These are phyloP conservation scores for Rhodotorula paludigena DNA, from an alignment of 768 basidiomycete genomes.

Conservation along the genomic window DNA sequence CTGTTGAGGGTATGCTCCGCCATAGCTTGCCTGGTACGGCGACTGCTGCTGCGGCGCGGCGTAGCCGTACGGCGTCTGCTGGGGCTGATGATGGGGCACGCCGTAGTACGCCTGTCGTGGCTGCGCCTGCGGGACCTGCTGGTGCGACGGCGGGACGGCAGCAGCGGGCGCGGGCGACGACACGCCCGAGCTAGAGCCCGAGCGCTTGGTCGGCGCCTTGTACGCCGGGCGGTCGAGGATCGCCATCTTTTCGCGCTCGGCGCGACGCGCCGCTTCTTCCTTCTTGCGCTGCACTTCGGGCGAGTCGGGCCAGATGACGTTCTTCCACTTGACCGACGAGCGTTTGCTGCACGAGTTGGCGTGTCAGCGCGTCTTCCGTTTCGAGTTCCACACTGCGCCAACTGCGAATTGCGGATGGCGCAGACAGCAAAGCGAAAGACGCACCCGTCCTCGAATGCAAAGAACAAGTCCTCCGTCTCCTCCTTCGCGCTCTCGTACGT, in stretches of 20 bases:
- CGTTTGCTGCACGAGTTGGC: not conserved
- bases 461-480: conserved; percentile 66
- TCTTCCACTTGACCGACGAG: conserved; percentile 29
- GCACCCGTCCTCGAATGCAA: conserved; percentile 58
- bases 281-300: conserved; percentile 26
- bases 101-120: not conserved
- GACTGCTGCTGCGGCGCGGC: not conserved
- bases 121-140: not conserved
- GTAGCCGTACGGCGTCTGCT: not conserved
- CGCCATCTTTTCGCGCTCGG: conserved; percentile 19
- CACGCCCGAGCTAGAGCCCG: too few species aligned
- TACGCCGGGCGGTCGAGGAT: conserved; percentile 20
- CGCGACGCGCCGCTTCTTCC: conserved; percentile 10
- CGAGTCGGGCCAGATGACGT: conserved; percentile 33
- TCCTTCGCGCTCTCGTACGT: conserved; percentile 67
- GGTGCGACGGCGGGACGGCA: not conserved
- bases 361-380: too few species aligned
- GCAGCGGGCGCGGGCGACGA: not conserved
- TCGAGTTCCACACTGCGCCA: too few species aligned
- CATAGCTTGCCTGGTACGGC: not conserved
- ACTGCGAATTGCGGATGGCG: not conserved
- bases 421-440: not conserved
- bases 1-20: not conserved
- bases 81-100: not conserved
- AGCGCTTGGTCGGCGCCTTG: conserved; percentile 6